A percentile compares a stretch with the other conserved stretches of the same genome.
phyloP scores from a whole-genome alignment of 1,284 basidiomycete species.

The Tilletia caries region DNA sequence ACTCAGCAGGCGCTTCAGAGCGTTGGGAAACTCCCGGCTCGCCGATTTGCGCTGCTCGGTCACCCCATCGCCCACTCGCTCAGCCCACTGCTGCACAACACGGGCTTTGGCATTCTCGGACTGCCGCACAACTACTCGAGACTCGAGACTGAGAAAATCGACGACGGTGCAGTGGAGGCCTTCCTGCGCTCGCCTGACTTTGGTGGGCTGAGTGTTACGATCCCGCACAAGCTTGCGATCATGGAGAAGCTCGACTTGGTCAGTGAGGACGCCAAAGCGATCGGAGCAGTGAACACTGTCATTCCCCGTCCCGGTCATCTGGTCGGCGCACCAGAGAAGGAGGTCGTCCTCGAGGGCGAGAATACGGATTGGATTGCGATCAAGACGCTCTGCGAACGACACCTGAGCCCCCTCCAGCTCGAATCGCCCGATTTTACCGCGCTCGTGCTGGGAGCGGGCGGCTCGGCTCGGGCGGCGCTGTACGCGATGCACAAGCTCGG shows the following conservation, averaged over 20 bases:
- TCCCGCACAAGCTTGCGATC: constrained; percentile 47
- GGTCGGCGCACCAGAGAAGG: neutral
- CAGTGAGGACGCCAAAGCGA: constrained; percentile 41
- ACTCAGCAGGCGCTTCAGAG: constrained; percentile 72
- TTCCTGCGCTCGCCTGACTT: constrained; percentile 70
- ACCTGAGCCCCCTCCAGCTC: constrained; percentile 29
- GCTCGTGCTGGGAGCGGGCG: constrained; percentile 51
- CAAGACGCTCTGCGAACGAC: constrained; percentile 24
- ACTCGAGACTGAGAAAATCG: constrained; percentile 69
- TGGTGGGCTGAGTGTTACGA: constrained; percentile 89
- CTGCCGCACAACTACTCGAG: constrained; percentile 64
- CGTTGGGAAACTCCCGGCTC: constrained; percentile 70
- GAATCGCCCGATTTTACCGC: constrained; percentile 29
- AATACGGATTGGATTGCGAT: constrained; percentile 54
- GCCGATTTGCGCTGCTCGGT: constrained; percentile 80
- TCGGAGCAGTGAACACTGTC: constrained; percentile 52
- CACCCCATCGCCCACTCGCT: constrained; percentile 82
- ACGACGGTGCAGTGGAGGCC: constrained; percentile 64
- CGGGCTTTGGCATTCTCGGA: constrained; percentile 74
- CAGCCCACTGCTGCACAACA: constrained; percentile 90
- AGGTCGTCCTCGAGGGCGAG: constrained; percentile 35
- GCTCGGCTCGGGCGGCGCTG: constrained; percentile 48
- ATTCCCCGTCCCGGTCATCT: constrained; percentile 29
- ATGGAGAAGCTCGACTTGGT: constrained; percentile 43
- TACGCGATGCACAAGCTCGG: constrained; percentile 49